These are phyloP conservation scores for Suhomyces yuchorum DNA, from an alignment of 1,139 yeast genomes.

Conservation along the genomic window DNA sequence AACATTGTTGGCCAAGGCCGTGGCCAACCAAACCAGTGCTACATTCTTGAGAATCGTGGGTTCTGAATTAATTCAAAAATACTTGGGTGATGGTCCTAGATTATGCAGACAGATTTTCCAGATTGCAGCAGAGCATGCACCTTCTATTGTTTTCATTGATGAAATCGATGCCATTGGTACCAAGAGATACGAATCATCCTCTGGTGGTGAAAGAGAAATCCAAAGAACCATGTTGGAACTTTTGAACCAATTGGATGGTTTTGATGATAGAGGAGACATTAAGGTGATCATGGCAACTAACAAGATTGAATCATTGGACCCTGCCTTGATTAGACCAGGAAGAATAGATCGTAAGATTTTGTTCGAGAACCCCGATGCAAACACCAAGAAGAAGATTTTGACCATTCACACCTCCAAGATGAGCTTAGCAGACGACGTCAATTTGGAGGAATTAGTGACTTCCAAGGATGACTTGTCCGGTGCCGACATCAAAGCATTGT, in stretches of 20 bases:
- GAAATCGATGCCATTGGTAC: constrained; percentile 99
- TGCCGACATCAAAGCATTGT: constrained; percentile 97
- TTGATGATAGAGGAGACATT: constrained; percentile 97
- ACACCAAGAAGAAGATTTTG: constrained; percentile 90
- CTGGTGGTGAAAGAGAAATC: constrained; percentile 97
- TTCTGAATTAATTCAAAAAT: constrained; percentile 94
- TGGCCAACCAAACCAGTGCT: constrained; percentile 96
- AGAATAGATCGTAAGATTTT: constrained; percentile 96
- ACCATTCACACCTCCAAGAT: constrained; percentile 93
- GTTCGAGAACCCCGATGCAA: constrained; percentile 93
- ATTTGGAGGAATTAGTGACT: constrained; percentile 85
- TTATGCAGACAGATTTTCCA: constrained; percentile 93
- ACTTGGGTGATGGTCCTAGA: constrained; percentile 97
- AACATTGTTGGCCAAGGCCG: constrained; percentile 95
- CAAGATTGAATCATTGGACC: constrained; percentile 92
- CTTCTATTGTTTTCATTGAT: constrained; percentile 96
- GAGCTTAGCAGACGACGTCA: constrained; percentile 87
- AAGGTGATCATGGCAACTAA: constrained; percentile 99
- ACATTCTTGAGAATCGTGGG: constrained; percentile 96
- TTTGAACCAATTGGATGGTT: constrained; percentile 95
- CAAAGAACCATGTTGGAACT: constrained; percentile 98
- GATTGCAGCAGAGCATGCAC: constrained; percentile 96
- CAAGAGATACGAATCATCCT: constrained; percentile 91
- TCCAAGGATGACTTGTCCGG: constrained; percentile 96
- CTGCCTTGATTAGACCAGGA: constrained; percentile 98